phyloP scores from a whole-genome alignment of 2,329 filamentous ascomycete genomes.

The Dendryphion nanum region DNA sequence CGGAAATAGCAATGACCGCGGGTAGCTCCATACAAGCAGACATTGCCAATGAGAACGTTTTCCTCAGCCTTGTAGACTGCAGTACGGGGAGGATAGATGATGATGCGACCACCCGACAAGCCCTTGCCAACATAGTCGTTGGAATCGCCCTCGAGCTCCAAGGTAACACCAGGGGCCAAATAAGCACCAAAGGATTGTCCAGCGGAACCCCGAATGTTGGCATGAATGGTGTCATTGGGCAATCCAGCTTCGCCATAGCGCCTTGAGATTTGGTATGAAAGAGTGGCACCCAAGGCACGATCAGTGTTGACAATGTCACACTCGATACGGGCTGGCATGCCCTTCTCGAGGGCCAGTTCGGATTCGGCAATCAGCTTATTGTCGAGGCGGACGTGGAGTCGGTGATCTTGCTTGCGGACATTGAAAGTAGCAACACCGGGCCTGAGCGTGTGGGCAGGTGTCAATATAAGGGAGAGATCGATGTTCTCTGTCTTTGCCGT shows the following conservation, averaged over 20 bases:
- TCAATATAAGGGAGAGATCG: slow-evolving; percentile 87
- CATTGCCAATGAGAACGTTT: slow-evolving; percentile 90
- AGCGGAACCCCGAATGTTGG: slow-evolving; percentile 93
- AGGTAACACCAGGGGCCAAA: slow-evolving; percentile 86
- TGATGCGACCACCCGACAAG: slow-evolving; percentile 86
- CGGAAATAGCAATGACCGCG: slow-evolving; percentile 93
- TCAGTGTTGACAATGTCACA: slow-evolving; percentile 97
- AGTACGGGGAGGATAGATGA: slow-evolving; percentile 86
- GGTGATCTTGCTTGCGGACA: slow-evolving; percentile 95
- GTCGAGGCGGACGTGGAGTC: slow-evolving; percentile 86
- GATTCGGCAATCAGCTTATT: slow-evolving; percentile 97
- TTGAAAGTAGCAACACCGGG: slow-evolving; percentile 96
- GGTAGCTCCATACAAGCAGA: slow-evolving; percentile 92
- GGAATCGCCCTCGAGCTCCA: slow-evolving; percentile 92
- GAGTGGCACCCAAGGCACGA: slow-evolving; percentile 85
- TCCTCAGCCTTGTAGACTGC: slow-evolving; percentile 95
- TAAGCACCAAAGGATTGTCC: slow-evolving; percentile 96
- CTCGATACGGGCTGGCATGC: slow-evolving; percentile 87
- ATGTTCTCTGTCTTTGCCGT: slow-evolving; percentile 90
- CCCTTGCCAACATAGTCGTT: slow-evolving; percentile 98
- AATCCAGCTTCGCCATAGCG: slow-evolving; percentile 85
- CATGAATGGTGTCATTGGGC: slow-evolving; percentile 89
- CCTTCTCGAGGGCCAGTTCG: slow-evolving; percentile 91
- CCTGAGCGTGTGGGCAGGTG: slow-evolving; percentile 91
- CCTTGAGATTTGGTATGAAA: slow-evolving; percentile 95